Evolutionary conservation across 73 alveolate species (phyloP).

Genomic region (Breviolum minutum): DNA sequence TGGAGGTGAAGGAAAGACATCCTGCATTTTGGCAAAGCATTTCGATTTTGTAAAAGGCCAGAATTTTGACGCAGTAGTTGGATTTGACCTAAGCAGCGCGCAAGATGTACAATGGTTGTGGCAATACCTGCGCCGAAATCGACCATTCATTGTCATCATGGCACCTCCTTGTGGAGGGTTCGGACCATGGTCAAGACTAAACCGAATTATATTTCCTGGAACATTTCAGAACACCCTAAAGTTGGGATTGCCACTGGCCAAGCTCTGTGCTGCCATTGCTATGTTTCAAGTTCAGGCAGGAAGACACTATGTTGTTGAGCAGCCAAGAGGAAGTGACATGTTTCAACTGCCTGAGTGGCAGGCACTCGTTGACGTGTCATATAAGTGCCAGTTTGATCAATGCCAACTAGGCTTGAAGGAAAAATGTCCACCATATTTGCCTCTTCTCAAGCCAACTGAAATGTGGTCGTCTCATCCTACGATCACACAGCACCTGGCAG

Average conservation of each 20-base stretch:
- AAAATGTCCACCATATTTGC: neutral
- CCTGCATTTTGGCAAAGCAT: neutral
- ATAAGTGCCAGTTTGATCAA: neutral
- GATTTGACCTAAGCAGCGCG: neutral
- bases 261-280: neutral
- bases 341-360: neutral
- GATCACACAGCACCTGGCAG: no score
- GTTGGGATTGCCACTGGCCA: neutral
- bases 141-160: constrained; percentile 29
- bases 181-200: neutral
- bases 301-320: constrained; percentile 25
- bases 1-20: constrained; percentile 24
- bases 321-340: neutral
- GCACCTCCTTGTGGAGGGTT: constrained; percentile 27
- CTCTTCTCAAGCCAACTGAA: neutral
- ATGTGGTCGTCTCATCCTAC: no score
- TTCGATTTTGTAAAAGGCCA: neutral
- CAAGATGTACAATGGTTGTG: neutral
- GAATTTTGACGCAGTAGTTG: neutral
- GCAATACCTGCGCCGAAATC: neutral
- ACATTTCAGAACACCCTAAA: neutral
- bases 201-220: neutral
- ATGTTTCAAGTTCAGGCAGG: neutral
- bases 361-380: neutral
- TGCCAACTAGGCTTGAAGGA: neutral